A percentile compares a stretch with the other conserved stretches of the same genome.
phyloP scores from a whole-genome alignment of 1,284 basidiomycete species.

The Ganoderma meredithae region DNA sequence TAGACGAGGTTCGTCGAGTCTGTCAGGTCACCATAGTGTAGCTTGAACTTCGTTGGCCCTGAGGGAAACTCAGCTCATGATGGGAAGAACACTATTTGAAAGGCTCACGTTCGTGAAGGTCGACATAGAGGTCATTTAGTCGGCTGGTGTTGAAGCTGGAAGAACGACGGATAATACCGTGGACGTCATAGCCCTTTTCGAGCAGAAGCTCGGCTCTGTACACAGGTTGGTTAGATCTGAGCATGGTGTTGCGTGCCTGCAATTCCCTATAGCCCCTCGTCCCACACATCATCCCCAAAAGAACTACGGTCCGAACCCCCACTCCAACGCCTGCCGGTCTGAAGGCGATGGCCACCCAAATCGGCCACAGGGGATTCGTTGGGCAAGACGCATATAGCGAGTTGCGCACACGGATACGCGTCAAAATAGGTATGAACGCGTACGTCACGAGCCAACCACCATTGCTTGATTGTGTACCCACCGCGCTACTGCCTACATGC shows the following conservation, averaged over 20 bases:
- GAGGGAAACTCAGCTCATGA: conserved; percentile 11
- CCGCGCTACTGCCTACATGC: background rate
- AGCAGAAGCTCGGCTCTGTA: conserved; percentile 83
- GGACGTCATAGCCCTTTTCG: conserved; percentile 89
- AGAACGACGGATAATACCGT: conserved; percentile 92
- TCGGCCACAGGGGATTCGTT: background rate
- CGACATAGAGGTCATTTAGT: conserved; percentile 88
- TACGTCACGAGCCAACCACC: background rate
- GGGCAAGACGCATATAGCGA: background rate
- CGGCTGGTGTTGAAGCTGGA: conserved; percentile 95
- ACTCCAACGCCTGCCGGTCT: no score
- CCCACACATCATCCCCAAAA: no score
- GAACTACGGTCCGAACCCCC: no score
- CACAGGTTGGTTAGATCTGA: background rate
- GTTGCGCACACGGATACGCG: background rate
- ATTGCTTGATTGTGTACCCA: background rate
- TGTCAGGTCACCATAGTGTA: conserved; percentile 91
- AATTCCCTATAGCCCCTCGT: no score
- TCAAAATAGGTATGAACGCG: background rate
- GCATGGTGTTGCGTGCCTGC: no score
- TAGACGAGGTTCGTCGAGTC: conserved; percentile 95
- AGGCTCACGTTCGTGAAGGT: conserved; percentile 70
- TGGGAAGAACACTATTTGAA: background rate
- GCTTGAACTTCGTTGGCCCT: conserved; percentile 83
- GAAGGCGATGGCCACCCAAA: background rate